Conservation (phyloP, 345 rosid genomes). For the Hypericum perforatum region DNA sequence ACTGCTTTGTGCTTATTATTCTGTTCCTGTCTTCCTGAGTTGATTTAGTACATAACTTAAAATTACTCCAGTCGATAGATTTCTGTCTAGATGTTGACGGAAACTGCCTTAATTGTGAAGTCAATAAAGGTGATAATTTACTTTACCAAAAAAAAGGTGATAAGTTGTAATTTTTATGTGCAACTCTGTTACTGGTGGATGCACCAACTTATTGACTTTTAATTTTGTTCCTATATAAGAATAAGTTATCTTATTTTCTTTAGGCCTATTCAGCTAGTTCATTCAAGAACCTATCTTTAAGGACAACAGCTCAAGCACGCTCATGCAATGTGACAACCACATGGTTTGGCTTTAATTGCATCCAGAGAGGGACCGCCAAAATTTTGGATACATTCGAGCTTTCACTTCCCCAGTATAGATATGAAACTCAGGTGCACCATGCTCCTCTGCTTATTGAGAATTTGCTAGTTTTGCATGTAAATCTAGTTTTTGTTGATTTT, state of each 20-base stretch:
- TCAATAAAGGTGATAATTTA: too few relatives aligned
- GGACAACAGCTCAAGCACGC: conserved; percentile 70
- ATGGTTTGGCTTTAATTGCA: conserved; percentile 68
- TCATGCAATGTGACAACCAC: conserved; percentile 67
- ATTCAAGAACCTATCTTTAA: conserved; percentile 27
- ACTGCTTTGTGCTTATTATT: too few relatives aligned
- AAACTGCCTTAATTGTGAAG: too few relatives aligned
- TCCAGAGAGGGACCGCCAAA: conserved; percentile 39
- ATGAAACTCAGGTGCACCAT: conserved; percentile 63
- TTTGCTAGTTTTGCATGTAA: neutral
- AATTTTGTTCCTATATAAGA: too few relatives aligned
- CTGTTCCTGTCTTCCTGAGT: too few relatives aligned
- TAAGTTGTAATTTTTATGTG: too few relatives aligned
- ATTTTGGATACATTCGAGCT: conserved; percentile 46
- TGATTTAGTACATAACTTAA: too few relatives aligned
- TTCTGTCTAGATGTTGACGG: too few relatives aligned
- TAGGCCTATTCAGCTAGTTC: conserved; percentile 54
- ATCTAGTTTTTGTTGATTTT: neutral
- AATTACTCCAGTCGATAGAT: too few relatives aligned
- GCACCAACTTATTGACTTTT: too few relatives aligned
- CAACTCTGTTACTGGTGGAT: too few relatives aligned
- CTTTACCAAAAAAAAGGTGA: too few relatives aligned
- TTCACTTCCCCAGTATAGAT: conserved; percentile 68
- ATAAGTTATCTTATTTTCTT: neutral
- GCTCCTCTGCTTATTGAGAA: neutral